Percentiles rank a stretch among this genome's conserved stretches.
Conservation (phyloP, 768 basidiomycete species). For the Suillus brevipes region DNA sequence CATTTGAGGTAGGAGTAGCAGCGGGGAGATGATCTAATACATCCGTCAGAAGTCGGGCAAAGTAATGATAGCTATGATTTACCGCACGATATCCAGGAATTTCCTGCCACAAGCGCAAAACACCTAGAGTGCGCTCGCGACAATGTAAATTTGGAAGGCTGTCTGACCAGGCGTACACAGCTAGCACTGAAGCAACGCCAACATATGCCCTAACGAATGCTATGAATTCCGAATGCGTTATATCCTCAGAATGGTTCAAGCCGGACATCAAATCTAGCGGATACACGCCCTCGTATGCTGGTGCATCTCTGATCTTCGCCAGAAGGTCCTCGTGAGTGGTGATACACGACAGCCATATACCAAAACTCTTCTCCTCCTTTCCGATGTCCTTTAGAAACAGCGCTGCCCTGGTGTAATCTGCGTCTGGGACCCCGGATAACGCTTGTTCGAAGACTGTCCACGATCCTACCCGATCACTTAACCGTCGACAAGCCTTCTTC, state of each 20-base stretch:
- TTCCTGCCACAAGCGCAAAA: constrained; percentile 44
- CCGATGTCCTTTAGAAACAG: constrained; percentile 60
- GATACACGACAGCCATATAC: constrained; percentile 74
- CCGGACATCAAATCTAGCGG: constrained; percentile 35
- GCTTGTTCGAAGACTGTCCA: constrained; percentile 67
- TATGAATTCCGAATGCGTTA: constrained; percentile 59
- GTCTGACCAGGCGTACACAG: constrained; percentile 80
- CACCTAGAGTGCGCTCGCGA: constrained; percentile 61
- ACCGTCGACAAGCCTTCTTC: constrained; percentile 46
- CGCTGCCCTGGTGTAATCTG: constrained; percentile 50
- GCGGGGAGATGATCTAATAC: constrained; percentile 69
- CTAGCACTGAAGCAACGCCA: constrained; percentile 65
- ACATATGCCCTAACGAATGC: constrained; percentile 64
- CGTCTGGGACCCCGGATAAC: constrained; percentile 48
- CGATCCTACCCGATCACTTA: constrained; percentile 51
- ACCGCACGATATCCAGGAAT: constrained; percentile 76
- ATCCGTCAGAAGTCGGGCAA: constrained; percentile 10
- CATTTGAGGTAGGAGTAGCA: constrained; percentile 71
- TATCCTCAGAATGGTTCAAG: constrained; percentile 29
- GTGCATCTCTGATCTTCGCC: constrained; percentile 44
- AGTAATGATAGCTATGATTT: constrained; percentile 11
- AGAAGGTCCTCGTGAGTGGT: constrained; percentile 55
- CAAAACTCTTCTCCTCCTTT: constrained; percentile 64
- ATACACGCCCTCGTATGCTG: constrained; percentile 60
- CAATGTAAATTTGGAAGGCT: constrained; percentile 66